These are phyloP conservation scores for Aspergillus bridgeri DNA, from an alignment of 495 filamentous ascomycete species.

Conservation along the genomic window DNA sequence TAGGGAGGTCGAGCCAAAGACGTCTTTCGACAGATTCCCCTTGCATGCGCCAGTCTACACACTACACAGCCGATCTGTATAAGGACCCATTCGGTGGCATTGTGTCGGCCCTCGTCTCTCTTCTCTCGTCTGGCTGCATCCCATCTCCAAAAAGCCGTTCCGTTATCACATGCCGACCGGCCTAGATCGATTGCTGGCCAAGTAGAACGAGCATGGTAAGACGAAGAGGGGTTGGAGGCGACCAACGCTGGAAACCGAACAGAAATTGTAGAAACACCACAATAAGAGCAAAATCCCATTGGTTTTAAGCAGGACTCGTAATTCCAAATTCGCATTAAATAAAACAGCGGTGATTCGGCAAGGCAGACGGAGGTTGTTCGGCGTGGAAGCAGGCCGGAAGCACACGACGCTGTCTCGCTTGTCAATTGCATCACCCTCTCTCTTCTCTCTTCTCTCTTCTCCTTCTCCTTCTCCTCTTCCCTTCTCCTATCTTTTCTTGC, in stretches of 20 bases:
- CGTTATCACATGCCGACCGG: not conserved
- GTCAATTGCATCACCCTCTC: constrained; percentile 39
- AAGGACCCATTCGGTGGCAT: not conserved
- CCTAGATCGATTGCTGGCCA: not conserved
- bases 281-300: too few relatives aligned
- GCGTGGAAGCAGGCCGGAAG: not conserved
- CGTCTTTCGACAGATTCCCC: not conserved
- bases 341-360: not conserved
- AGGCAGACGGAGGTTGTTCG: not conserved
- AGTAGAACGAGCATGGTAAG: not conserved
- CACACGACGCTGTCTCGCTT: constrained; percentile 25
- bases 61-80: not conserved
- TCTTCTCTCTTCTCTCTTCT: constrained; percentile 8
- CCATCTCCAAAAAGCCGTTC: not conserved
- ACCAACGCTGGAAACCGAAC: not conserved
- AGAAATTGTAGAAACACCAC: not conserved
- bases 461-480: too few relatives aligned
- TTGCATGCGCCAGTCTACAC: not conserved
- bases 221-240: too few relatives aligned
- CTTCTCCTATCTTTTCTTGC: constrained; percentile 23
- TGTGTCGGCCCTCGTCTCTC: not conserved
- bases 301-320: not conserved
- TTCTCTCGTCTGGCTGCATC: not conserved
- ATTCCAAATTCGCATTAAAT: not conserved
- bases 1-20: not conserved